Conservation (phyloP, 768 basidiomycete genomes). For the Suillus lakei region DNA sequence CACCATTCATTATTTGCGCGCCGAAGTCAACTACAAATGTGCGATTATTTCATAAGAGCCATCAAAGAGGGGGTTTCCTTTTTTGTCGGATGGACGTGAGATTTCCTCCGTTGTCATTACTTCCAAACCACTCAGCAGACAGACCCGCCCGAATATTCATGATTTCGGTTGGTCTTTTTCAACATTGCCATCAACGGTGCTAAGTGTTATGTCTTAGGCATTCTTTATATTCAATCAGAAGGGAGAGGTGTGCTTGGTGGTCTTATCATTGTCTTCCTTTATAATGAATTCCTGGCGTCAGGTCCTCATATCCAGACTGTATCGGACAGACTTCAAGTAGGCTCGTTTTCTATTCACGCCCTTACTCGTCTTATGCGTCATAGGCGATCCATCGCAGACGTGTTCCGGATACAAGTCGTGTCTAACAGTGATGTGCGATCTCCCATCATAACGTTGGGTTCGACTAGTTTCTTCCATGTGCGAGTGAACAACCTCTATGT, state of each 20-base stretch:
- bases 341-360: slow-evolving; percentile 27
- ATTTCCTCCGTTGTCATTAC: not conserved
- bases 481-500: slow-evolving; percentile 94
- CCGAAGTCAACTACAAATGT: too few relatives aligned
- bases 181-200: slow-evolving; percentile 1
- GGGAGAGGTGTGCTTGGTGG: slow-evolving; percentile 77
- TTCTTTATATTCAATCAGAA: slow-evolving; percentile 99
- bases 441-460: slow-evolving; percentile 96
- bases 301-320: slow-evolving; percentile 96
- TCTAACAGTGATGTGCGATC: slow-evolving; percentile 97
- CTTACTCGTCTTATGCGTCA: not conserved
- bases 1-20: too few relatives aligned
- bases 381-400: slow-evolving; percentile 95
- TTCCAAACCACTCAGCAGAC: not conserved
- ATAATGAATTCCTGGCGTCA: slow-evolving; percentile 30
- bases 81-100: not conserved
- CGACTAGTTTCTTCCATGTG: slow-evolving; percentile 99
- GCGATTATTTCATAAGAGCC: too few relatives aligned
- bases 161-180: slow-evolving; percentile 49
- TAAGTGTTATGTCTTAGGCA: slow-evolving; percentile 57
- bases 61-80: not conserved
- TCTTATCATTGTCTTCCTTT: slow-evolving; percentile 6
- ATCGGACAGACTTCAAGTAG: slow-evolving; percentile 97
- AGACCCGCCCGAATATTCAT: slow-evolving; percentile 26
- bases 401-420: slow-evolving; percentile 98